phyloP scores from a whole-genome alignment of 2,329 filamentous ascomycete species.

The Fusarium transvaalense region DNA sequence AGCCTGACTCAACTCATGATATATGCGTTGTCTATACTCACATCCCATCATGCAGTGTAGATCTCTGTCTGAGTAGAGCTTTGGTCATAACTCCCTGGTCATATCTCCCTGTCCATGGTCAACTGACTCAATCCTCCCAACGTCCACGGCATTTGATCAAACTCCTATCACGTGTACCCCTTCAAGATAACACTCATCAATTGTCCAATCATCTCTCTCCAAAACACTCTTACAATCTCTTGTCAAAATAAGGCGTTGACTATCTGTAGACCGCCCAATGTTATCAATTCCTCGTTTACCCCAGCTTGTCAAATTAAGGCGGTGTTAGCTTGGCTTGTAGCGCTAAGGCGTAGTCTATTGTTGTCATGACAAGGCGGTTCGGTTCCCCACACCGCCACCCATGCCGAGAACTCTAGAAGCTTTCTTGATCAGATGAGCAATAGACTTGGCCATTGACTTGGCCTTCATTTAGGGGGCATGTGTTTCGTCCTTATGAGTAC shows the following conservation, averaged over 20 bases:
- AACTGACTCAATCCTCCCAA: background rate
- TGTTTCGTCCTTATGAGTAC: too few species aligned
- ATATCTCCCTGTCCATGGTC: background rate
- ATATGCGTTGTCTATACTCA: too few species aligned
- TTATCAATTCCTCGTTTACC: constrained; percentile 13
- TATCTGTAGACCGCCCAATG: background rate
- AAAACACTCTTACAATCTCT: background rate
- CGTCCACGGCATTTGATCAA: background rate
- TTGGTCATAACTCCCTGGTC: background rate
- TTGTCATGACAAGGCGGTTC: constrained; percentile 40
- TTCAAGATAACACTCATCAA: background rate
- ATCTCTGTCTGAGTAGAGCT: too few species aligned
- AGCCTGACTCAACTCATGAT: too few species aligned
- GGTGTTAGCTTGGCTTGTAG: constrained; percentile 38
- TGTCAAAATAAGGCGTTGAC: constrained; percentile 20
- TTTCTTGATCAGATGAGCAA: constrained; percentile 25
- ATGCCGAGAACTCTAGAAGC: background rate
- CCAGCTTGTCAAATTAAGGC: constrained; percentile 40
- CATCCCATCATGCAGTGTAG: too few species aligned
- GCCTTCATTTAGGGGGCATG: too few species aligned
- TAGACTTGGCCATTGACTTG: background rate
- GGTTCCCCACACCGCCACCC: constrained; percentile 34
- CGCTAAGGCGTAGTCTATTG: constrained; percentile 31
- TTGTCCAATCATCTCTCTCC: constrained; percentile 1
- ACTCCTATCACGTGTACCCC: constrained; percentile 7